Base-by-base conservation (phyloP, 2,329 filamentous ascomycete genomes). In the Diaporthe sp. region DNA sequence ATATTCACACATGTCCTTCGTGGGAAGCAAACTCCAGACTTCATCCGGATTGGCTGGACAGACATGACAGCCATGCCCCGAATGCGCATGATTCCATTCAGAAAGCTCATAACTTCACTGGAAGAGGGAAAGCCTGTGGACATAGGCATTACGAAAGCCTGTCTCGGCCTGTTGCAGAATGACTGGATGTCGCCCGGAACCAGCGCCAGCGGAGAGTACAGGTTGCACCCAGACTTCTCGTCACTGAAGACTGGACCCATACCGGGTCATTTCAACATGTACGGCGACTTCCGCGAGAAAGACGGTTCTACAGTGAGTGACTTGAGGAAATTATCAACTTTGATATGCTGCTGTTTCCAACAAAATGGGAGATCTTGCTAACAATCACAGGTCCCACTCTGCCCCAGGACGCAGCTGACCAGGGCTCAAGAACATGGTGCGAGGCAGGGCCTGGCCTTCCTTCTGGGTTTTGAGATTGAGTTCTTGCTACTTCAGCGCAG, bases 391-490 rank as follows among this genome's bases (percentile, higher is more conserved):
- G 84, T 91, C 1, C 76, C 77, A 1, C 76, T 92, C 0, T 97
- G 94, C 78, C 94, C 95, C 0, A 88, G 94, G 72, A 86, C 90
- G 55, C 81, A 92, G 73, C 85, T 97, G 71, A 84, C 90, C 71
- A 85, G 83, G 4, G 85, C 91, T 0, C 80, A 92, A 1, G 84
- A 87, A 0, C 83, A 84, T 8, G 88, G 93, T 0, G 83, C 87
- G 15, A 78, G 83, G 2, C 85, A 89, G 50, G 86, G 87, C 1
- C 85, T 95, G 3, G 82, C 86, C 4, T 90, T 95, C 64, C 85
- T 92, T 0, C 83, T 95, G 22, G 95, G 95, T 0, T 97, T 97
- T 77, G 95, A 97, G 82, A 91, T 97, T 54, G 95, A 97, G 82
- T 90, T 97, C 13, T 87, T 94, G 1, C 92, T 97, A 77, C 85